Evolutionary conservation across 2,329 filamentous ascomycete genomes (phyloP), one percentile per base, ranked within the genome.

Genomic region (Venturia pyrina): DNA sequence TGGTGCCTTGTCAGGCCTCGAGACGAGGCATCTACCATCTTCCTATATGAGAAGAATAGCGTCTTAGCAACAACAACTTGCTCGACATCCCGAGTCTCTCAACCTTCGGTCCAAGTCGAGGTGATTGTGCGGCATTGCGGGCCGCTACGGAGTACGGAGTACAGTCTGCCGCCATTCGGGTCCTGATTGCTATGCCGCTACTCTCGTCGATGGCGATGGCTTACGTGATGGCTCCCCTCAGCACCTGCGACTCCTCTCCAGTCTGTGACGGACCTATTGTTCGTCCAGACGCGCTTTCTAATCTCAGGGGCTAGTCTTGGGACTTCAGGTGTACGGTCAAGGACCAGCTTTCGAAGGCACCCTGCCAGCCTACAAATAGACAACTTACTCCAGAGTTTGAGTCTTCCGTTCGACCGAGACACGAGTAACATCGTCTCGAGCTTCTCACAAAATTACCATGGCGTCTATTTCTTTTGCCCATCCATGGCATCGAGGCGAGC

Each of bases 401-500:
- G 37, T 24, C 50, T n/a, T 57, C 50, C 50, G 2, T 34, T 10
- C 50, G 28, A 34, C 50, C 28, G 28, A 59, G 8, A 15, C 32
- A 59, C 53, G 17, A n/a, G 32, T 6, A 34, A 34, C 28, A 57
- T 1, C 50, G 5, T 34, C 19, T 7, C 5, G 17, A 34, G 11
- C 24, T 17, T 34, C 32, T 13, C 15, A n/a, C 5, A 21, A 10
- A 37, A 44, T 28, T 17, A 41, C 40, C 59, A 69, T 62, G 21
- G 81, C 80, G 78, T 71, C 77, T 2, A 78, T 81, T 72, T 78
- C 74, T 21, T 73, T 80, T 68, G 78, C 74, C 5, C 72, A 79
- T 67, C 71, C 78, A 59, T 91, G 84, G 80, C 87, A 90, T 74
- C 74, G 82, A 11, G 89, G 90, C 70, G 90, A 93, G 75, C 71